Base-by-base conservation (phyloP, 2,329 filamentous ascomycete genomes). In the Penicillium sp. region DNA sequence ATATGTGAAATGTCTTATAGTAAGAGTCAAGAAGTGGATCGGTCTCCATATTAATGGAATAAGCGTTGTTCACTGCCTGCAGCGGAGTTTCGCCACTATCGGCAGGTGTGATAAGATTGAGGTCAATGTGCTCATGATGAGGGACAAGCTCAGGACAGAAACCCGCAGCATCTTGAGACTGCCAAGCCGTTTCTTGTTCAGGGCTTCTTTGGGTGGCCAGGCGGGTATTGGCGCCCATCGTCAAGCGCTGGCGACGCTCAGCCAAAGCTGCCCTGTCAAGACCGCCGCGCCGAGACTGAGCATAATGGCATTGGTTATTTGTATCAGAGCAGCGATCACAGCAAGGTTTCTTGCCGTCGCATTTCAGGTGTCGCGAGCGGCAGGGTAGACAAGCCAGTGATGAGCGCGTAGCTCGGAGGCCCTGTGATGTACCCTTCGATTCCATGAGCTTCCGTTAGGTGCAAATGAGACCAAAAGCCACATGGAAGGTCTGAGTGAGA, bases 301-400 rank as follows among this genome's bases (percentile, higher is more conserved):
- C 71, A 64, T 81, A 82, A 54, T 72, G 73, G 52, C 79, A 82
- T 27, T 75, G 67, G 54, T 77, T 78, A 24, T 72, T 73, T 43
- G 75, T 21, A n/a, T 64, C 61, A 1, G 44, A n/a, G 59, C 79
- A 81, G 22, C 78, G 75, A 49, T 63, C 68, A 54, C 78, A 81
- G 16, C 62, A 63, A 27, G 79, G 79, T 52, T 69, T 70, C 43
- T 68, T 72, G 36, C 74, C 78, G 57, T 80, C 79, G 59, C 78
- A 82, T 68, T 77, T 79, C 31, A 79, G 67, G 66, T 76, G 76
- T 29, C 71, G 74, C 53, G 64, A 71, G 47, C 71, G 75, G 53
- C 71, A 74, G 8, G 67, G 62, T 10, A 69, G 31, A 47, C 70
- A 74, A 42, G 65, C 66, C 18, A 67, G 54, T 1, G 66, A 65